A percentile compares a stretch with the other conserved stretches of the same genome.
Evolutionary conservation across 1,284 basidiomycete species (phyloP).

Genomic region (Leccinum pachyderme): DNA sequence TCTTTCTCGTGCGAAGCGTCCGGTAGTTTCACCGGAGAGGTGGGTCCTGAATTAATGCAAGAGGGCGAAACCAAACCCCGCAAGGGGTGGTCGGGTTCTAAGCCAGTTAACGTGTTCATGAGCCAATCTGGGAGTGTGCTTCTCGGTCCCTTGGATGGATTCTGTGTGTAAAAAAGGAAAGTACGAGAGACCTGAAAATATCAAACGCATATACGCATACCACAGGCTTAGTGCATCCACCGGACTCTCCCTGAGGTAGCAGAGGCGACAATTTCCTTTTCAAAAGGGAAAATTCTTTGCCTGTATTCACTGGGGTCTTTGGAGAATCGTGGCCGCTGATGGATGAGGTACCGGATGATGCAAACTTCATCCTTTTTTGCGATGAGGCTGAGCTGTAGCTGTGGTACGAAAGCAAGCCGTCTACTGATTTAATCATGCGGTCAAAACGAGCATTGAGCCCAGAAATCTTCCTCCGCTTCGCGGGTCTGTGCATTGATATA

Average conservation of each 20-base stretch:
- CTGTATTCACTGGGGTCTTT: slow-evolving; percentile 41
- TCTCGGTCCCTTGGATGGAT: slow-evolving; percentile 12
- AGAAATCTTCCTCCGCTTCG: slow-evolving; percentile 47
- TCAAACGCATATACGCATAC: slow-evolving; percentile 36
- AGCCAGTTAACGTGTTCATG: slow-evolving; percentile 38
- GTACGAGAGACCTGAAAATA: slow-evolving; percentile 10
- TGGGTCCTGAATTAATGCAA: slow-evolving; percentile 4
- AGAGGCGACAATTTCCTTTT: slow-evolving; percentile 36
- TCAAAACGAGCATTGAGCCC: slow-evolving; percentile 63
- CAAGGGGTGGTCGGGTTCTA: slow-evolving; percentile 45
- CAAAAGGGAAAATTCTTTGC: slow-evolving; percentile 42
- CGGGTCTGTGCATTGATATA: slow-evolving; percentile 7
- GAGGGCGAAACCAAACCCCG: slow-evolving; percentile 38
- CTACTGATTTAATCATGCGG: slow-evolving; percentile 60
- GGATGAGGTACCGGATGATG: slow-evolving; percentile 44
- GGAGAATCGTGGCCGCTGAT: slow-evolving; percentile 41
- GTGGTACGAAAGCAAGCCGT: slow-evolving; percentile 34
- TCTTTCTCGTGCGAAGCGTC: slow-evolving; percentile 15
- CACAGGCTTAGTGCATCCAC: slow-evolving; percentile 14
- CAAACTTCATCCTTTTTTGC: slow-evolving; percentile 33
- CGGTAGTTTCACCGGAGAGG: slow-evolving; percentile 3
- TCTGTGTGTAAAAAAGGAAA: slow-evolving; percentile 21
- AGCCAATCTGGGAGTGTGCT: slow-evolving; percentile 47
- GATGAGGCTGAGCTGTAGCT: slow-evolving; percentile 19
- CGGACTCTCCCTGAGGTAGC: slow-evolving; percentile 7